phyloP scores from a whole-genome alignment of 305 asterid species.

The Petunia hybrid region DNA sequence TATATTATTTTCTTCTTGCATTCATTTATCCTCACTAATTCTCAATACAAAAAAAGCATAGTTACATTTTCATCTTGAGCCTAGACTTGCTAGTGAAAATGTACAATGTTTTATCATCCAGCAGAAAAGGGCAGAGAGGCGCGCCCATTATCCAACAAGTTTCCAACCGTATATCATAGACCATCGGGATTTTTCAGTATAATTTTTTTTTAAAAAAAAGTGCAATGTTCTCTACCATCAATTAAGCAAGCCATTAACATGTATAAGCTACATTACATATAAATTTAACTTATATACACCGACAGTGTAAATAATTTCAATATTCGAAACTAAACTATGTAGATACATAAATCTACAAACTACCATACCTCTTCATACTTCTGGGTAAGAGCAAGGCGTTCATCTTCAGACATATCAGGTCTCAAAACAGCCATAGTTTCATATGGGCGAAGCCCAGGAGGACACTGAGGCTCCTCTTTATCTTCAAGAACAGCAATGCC shows the following conservation, averaged over 20 bases:
- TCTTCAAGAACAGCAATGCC: conserved; percentile 67
- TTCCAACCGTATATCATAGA: no score
- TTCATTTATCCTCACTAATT: neutral
- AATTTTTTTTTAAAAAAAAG: neutral
- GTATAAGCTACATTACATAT: neutral
- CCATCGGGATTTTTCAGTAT: no score
- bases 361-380: conserved; percentile 80
- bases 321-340: neutral
- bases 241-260: neutral
- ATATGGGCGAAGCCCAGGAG: conserved; percentile 88
- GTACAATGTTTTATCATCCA: neutral
- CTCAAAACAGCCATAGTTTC: conserved; percentile 83
- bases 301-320: neutral
- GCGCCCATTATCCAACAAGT: no score
- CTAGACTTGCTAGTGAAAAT: neutral
- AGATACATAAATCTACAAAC: neutral
- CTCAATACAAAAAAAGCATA: neutral
- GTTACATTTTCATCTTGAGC: neutral
- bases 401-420: conserved; percentile 97
- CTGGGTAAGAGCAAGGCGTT: conserved; percentile 81
- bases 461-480: conserved; percentile 84
- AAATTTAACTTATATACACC: neutral
- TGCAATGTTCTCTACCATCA: neutral
- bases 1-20: neutral
- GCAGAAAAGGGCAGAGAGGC: no score